Conservation (phyloP, 2,329 filamentous ascomycete species). For the Alternaria burnsii region DNA sequence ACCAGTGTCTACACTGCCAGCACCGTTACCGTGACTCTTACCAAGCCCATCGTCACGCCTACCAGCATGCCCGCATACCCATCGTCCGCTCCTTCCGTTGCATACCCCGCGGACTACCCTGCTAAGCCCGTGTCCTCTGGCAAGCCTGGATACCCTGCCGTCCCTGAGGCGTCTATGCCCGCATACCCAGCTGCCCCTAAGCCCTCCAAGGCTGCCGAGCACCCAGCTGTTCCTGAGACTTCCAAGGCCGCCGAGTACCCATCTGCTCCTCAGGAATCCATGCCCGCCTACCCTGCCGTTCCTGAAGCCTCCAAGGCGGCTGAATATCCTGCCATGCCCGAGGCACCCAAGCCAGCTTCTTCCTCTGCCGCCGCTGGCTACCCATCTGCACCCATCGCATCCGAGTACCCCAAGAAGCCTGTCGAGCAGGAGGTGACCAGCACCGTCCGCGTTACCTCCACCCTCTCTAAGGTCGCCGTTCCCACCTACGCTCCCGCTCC, state of each 20-base stretch:
- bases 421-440: slow-evolving; percentile 11
- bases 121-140: slow-evolving; percentile 18
- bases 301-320: slow-evolving; percentile 10
- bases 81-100: slow-evolving; percentile 13
- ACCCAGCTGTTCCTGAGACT: slow-evolving; percentile 1
- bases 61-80: slow-evolving; percentile 30
- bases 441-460: slow-evolving; percentile 24
- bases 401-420: slow-evolving; percentile 27
- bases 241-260: slow-evolving; percentile 10
- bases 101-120: slow-evolving; percentile 18
- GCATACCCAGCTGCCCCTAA: slow-evolving; percentile 2
- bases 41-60: slow-evolving; percentile 36
- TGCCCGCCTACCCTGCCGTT: slow-evolving; percentile 6
- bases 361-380: neutral
- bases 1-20: slow-evolving; percentile 43
- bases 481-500: slow-evolving; percentile 22
- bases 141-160: slow-evolving; percentile 7
- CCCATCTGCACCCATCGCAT: slow-evolving; percentile 5
- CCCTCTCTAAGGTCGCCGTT: slow-evolving; percentile 34
- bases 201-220: slow-evolving; percentile 8
- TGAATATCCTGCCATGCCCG: slow-evolving; percentile 7
- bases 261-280: neutral
- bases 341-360: slow-evolving; percentile 7
- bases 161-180: slow-evolving; percentile 15
- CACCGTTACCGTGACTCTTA: slow-evolving; percentile 44